Evolutionary conservation across 1,284 basidiomycete genomes (phyloP).

Genomic region (Ganoderma boninense): DNA sequence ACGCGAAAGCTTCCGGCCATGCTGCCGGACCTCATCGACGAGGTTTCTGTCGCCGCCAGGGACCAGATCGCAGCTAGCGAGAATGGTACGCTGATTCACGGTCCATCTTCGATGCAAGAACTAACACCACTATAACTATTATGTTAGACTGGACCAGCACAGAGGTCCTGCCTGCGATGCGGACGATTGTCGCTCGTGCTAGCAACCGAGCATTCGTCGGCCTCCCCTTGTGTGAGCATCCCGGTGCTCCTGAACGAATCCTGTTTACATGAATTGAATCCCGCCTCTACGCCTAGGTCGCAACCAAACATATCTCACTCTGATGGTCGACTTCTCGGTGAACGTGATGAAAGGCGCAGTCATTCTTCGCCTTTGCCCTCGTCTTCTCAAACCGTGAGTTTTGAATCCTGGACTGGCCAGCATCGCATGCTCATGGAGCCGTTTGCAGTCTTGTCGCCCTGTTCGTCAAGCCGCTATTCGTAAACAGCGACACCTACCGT

Average conservation of each 20-base stretch:
- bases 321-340: conserved; percentile 18
- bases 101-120: neutral
- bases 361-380: conserved; percentile 21
- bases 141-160: conserved; percentile 15
- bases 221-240: too few species aligned
- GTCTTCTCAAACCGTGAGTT: conserved; percentile 2
- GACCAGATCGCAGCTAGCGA: conserved; percentile 23
- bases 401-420: neutral
- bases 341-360: conserved; percentile 17
- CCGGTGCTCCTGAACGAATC: too few species aligned
- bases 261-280: neutral
- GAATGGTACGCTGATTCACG: neutral
- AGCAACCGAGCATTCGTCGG: too few species aligned
- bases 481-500: neutral
- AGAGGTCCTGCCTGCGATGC: neutral
- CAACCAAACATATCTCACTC: conserved; percentile 21
- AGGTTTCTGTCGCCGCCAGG: conserved; percentile 34
- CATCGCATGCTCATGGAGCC: neutral
- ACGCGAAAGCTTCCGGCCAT: conserved; percentile 33
- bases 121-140: neutral
- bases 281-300: conserved; percentile 14
- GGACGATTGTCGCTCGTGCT: too few species aligned
- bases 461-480: neutral
- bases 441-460: neutral
- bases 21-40: conserved; percentile 37